phyloP scores from a whole-genome alignment of 208 protist genomes.

The Phytomonas francai region DNA sequence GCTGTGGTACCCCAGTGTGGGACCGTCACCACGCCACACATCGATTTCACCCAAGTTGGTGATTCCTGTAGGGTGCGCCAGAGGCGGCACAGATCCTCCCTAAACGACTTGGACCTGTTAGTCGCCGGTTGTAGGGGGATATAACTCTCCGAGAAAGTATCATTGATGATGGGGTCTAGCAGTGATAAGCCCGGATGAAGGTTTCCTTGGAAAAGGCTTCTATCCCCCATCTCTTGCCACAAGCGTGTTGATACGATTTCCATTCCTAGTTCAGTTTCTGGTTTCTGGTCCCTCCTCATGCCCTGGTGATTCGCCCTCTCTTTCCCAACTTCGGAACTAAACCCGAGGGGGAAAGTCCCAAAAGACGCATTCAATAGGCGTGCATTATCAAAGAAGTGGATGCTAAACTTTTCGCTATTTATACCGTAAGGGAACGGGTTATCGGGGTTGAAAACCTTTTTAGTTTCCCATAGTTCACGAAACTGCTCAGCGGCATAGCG shows the following conservation, averaged over 20 bases:
- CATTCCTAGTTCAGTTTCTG: neutral
- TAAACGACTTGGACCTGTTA: neutral
- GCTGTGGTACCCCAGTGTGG: conserved; percentile 22
- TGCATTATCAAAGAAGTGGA: conserved; percentile 26
- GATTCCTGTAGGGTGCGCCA: conserved; percentile 30
- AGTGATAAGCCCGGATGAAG: neutral
- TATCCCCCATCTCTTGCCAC: neutral
- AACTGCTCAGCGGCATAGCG: conserved; percentile 24
- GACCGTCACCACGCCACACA: conserved; percentile 35
- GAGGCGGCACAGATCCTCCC: neutral
- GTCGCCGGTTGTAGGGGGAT: neutral
- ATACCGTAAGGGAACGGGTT: conserved; percentile 48
- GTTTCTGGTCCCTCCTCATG: neutral
- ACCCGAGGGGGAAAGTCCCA: conserved; percentile 23
- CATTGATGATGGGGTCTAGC: neutral
- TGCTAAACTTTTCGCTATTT: conserved; percentile 20
- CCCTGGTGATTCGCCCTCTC: neutral
- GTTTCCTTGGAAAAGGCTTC: neutral
- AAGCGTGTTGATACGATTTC: neutral
- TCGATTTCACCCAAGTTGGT: conserved; percentile 34
- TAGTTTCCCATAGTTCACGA: conserved; percentile 23
- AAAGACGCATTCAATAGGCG: conserved; percentile 29
- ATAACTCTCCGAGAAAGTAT: neutral
- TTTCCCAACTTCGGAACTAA: neutral
- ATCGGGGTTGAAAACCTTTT: conserved; percentile 22